Evolutionary conservation across 805 yeast genomes (phyloP).

Genomic region (Priceomyces melissophilus): DNA sequence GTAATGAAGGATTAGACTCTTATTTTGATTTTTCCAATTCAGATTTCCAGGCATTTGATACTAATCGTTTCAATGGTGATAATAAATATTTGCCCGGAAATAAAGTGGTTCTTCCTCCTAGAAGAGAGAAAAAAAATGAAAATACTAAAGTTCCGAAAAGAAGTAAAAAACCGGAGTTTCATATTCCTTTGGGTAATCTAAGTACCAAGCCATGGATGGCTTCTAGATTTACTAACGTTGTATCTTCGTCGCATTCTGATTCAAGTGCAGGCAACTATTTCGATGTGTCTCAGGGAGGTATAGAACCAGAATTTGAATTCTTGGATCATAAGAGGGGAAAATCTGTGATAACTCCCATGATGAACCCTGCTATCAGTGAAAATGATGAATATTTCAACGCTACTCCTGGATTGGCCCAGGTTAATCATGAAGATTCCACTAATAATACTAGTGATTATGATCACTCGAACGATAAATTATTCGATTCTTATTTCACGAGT

Average conservation of each 20-base stretch:
- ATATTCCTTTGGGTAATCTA: constrained; percentile 23
- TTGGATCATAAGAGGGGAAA: constrained; percentile 6
- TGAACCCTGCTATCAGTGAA: constrained; percentile 28
- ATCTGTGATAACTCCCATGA: constrained; percentile 26
- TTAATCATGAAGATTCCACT: too few species aligned
- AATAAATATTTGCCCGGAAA: not conserved
- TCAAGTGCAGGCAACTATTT: constrained; percentile 13
- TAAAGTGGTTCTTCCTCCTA: not conserved
- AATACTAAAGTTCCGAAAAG: not conserved
- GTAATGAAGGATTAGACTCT: constrained; percentile 4
- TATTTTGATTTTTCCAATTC: constrained; percentile 5
- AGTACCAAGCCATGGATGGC: constrained; percentile 6
- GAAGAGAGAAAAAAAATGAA: not conserved
- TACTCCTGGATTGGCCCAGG: not conserved
- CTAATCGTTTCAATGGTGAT: not conserved
- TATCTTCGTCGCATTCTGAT: constrained; percentile 17
- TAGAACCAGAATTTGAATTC: constrained; percentile 15
- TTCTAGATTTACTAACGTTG: constrained; percentile 9
- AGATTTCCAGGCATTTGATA: not conserved
- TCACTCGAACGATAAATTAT: not conserved
- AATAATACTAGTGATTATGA: too few species aligned
- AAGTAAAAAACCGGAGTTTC: constrained; percentile 23
- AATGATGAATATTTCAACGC: constrained; percentile 12
- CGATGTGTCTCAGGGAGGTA: constrained; percentile 9
- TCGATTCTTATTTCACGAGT: constrained; percentile 8